Conservation (phyloP, 192 early-diverging fungal species). For the Backusella australiensis region DNA sequence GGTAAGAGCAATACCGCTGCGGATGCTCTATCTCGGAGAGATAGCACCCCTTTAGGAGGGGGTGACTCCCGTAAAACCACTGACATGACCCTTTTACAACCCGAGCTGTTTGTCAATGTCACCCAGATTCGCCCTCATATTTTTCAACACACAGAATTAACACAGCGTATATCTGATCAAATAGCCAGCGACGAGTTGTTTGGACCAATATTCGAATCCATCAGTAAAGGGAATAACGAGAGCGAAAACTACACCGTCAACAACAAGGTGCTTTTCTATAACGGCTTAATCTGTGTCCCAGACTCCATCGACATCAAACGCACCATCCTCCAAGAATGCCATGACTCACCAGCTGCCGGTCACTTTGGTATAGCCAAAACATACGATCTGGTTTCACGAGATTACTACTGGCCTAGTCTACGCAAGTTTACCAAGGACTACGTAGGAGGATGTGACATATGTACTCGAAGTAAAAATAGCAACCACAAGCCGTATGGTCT, state of each 20-base stretch:
- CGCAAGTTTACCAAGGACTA: conserved; percentile 29
- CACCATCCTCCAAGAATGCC: conserved; percentile 21
- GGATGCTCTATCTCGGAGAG: conserved; percentile 7
- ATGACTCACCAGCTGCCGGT: conserved; percentile 30
- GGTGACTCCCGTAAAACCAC: background rate
- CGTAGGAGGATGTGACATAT: conserved; percentile 32
- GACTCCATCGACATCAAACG: conserved; percentile 8
- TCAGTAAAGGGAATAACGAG: too few species aligned
- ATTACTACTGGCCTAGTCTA: conserved; percentile 39
- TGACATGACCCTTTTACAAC: too few species aligned
- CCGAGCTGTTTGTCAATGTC: too few species aligned
- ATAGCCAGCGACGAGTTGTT: too few species aligned
- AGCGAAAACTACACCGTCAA: too few species aligned
- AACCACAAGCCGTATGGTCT: conserved; percentile 1
- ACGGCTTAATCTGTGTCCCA: conserved; percentile 25
- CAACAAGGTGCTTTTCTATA: conserved; percentile 1
- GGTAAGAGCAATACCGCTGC: background rate
- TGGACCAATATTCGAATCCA: too few species aligned
- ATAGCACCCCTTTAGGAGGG: background rate
- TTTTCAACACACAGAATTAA: background rate
- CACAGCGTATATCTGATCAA: background rate
- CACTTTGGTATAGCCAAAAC: conserved; percentile 40
- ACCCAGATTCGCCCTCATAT: too few species aligned
- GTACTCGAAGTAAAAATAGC: conserved; percentile 27
- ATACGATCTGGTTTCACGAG: conserved; percentile 26